phyloP scores from a whole-genome alignment of 768 basidiomycete species.

The Rhodotorula paludigena region DNA sequence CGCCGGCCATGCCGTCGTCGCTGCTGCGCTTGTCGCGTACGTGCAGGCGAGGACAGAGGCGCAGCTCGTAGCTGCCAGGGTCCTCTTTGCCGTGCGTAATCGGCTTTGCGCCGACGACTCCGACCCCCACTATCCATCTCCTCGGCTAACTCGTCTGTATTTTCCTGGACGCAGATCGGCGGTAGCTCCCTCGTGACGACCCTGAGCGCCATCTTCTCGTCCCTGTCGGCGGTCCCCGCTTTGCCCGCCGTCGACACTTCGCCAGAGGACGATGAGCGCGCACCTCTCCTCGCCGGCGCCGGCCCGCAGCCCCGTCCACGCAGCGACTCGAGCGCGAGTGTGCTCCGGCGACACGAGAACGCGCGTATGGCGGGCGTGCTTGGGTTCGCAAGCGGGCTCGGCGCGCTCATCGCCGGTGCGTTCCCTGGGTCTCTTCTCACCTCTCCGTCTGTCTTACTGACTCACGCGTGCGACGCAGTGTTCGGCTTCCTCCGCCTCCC shows the following conservation, averaged over 20 bases:
- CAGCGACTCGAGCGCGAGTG: neutral
- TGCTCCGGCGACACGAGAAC: neutral
- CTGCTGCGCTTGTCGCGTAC: conserved; percentile 8
- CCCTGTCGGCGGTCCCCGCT: neutral
- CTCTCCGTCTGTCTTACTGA: neutral
- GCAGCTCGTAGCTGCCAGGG: conserved; percentile 4
- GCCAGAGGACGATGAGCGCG: neutral
- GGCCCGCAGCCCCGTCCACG: neutral
- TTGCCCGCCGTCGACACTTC: neutral
- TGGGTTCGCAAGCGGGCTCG: conserved; percentile 23
- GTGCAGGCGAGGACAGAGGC: conserved; percentile 1
- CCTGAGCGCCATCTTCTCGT: conserved; percentile 6
- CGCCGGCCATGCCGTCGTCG: conserved; percentile 7
- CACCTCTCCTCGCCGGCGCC: neutral
- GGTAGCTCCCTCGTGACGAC: conserved; percentile 14
- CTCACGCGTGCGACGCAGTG: conserved; percentile 11
- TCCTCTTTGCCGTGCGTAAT: conserved; percentile 31
- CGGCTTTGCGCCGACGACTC: no score
- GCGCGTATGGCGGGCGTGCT: conserved; percentile 21
- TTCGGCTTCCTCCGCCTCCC: conserved; percentile 34
- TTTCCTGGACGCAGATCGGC: conserved; percentile 1
- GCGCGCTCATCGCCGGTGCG: conserved; percentile 32
- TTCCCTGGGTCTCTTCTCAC: neutral
- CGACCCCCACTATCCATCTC: neutral
- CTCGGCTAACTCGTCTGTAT: neutral